Evolutionary conservation across 164 flowering plant genomes (phyloP).

Genomic region (Vitis cinerea): DNA sequence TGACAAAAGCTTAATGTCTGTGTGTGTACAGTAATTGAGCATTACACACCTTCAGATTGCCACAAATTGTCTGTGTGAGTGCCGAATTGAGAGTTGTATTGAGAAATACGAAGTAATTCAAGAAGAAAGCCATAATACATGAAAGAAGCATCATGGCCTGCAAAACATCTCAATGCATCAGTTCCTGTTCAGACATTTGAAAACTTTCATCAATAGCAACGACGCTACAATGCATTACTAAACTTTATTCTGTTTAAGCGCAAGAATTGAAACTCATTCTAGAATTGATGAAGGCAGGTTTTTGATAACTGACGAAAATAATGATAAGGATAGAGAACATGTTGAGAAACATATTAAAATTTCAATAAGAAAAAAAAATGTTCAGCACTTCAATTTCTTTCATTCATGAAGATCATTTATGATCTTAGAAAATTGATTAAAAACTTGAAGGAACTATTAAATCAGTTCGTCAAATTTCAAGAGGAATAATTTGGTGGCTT

Average conservation of each 20-base stretch:
- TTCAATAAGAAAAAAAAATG: too few species aligned
- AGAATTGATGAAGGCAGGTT: not conserved
- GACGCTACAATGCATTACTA: not conserved
- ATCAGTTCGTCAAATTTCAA: not conserved
- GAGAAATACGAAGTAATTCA: constrained; percentile 72
- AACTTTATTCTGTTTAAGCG: not conserved
- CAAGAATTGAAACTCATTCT: not conserved
- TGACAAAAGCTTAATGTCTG: not conserved
- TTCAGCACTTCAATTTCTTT: too few species aligned
- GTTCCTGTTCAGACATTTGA: not conserved
- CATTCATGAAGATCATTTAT: not conserved
- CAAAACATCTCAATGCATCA: constrained; percentile 19
- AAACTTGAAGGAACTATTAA: too few species aligned
- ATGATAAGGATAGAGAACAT: too few species aligned
- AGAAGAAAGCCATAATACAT: constrained; percentile 76
- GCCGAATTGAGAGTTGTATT: constrained; percentile 92
- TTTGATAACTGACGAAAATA: not conserved
- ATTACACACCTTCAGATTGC: constrained; percentile 72
- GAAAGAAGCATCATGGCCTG: constrained; percentile 85
- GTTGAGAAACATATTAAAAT: too few species aligned
- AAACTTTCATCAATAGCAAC: not conserved
- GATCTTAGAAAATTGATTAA: too few species aligned
- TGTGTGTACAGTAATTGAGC: not conserved
- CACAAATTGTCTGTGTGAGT: constrained; percentile 87
- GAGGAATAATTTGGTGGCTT: not conserved